Evolutionary conservation across 495 filamentous ascomycete species (phyloP), one percentile per base, ranked within the genome.

Genomic region (Aspergillus bridgeri): DNA sequence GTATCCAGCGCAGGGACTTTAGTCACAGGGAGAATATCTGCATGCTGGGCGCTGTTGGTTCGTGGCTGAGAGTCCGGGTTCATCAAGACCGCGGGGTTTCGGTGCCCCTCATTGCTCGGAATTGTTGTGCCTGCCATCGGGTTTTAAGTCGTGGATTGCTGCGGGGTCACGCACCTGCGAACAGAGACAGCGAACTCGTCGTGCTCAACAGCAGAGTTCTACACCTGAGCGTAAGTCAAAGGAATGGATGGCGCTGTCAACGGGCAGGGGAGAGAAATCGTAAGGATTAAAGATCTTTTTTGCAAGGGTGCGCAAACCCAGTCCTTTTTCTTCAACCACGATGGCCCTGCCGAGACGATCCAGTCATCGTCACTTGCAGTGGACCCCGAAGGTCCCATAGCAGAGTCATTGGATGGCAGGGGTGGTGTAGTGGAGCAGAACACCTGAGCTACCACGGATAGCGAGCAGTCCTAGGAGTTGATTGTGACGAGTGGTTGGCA

Each of bases 1-100:
- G 62, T 68, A 46, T 68, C 65, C 43, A 68, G 53, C 4, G 65
- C 63, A 43, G 65, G 65, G 38, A 68, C 50, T 33, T 64, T 68
- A 25, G 65, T 68, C 8, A 62, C 53, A 0, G 63, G 63, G 3
- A 68, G 24, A 17, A 50, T 45, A 19, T 61, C 56, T 20, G 21
- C 3, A 33, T 33, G 29, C 8, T 33, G 29, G 18, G 21, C 24
- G 48, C 19, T 42, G 44, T 55, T 21, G 45, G 19, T 25, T 20
- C 46, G 19, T 33, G 6, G 33, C 11, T 38, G 20, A 6, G 42
- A 33, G 11, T 33, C 29, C 4, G 50, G 18, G 21, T 6, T 45
- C 46, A 46, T 19, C 5, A 51, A 52, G 45, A 42, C 24, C 25
- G 50, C 24, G 25, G 57, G 23, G 45, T 21, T 53, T 22, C 44